These are phyloP conservation scores for Candida palmyrensis DNA, from an alignment of 805 yeast genomes.

Conservation along the genomic window DNA sequence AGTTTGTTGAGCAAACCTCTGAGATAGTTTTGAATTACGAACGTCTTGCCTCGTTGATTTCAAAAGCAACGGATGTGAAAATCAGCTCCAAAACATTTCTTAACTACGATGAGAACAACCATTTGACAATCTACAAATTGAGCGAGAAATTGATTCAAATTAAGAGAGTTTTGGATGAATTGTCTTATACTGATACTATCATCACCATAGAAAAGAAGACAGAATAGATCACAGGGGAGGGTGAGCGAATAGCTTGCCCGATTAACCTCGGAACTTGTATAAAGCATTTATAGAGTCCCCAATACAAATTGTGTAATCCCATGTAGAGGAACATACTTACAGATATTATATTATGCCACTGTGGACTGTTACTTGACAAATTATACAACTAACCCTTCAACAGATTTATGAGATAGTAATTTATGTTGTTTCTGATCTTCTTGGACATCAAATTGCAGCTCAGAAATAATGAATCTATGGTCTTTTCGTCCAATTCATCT, in stretches of 20 bases:
- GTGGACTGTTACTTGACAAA: too few relatives aligned
- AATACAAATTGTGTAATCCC: too few relatives aligned
- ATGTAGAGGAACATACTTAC: too few relatives aligned
- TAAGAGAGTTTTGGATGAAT: slow-evolving; percentile 30
- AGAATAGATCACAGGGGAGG: too few relatives aligned
- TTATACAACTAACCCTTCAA: too few relatives aligned
- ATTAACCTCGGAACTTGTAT: too few relatives aligned
- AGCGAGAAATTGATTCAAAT: slow-evolving; percentile 30
- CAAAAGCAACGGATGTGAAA: slow-evolving; percentile 30
- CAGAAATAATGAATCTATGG: slow-evolving; percentile 26
- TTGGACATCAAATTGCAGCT: slow-evolving; percentile 42
- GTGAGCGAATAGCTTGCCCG: too few relatives aligned
- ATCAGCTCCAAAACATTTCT: slow-evolving; percentile 36
- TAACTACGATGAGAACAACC: slow-evolving; percentile 14
- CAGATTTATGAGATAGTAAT: slow-evolving; percentile 33
- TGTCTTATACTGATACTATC: slow-evolving; percentile 15
- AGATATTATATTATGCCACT: too few relatives aligned
- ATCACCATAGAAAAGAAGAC: slow-evolving; percentile 9
- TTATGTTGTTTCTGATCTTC: slow-evolving; percentile 39
- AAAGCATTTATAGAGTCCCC: background rate
- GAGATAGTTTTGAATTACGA: slow-evolving; percentile 26
- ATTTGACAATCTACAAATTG: slow-evolving; percentile 23
- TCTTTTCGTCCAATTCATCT: slow-evolving; percentile 17
- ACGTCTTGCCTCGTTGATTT: slow-evolving; percentile 21
- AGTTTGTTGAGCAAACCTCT: slow-evolving; percentile 19